These are phyloP conservation scores for Wallacemonas sp. DNA, from an alignment of 208 protist genomes.

Conservation along the genomic window DNA sequence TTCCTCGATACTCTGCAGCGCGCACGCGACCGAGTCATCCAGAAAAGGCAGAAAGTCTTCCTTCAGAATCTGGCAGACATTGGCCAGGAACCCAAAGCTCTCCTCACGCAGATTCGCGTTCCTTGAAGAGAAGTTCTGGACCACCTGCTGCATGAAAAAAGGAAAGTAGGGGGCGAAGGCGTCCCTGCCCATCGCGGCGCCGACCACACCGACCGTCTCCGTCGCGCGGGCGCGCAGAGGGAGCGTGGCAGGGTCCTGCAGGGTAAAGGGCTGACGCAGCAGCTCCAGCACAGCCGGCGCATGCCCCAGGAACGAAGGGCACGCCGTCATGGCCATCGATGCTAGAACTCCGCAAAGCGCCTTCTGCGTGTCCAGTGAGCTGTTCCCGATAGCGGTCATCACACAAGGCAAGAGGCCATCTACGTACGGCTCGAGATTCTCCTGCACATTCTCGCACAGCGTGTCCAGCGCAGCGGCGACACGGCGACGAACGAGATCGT, in stretches of 20 bases:
- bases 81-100: constrained; percentile 82
- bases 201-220: constrained; percentile 79
- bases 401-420: constrained; percentile 52
- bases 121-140: constrained; percentile 50
- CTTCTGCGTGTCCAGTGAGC: constrained; percentile 66
- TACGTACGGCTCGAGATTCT: constrained; percentile 81
- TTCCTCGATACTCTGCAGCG: constrained; percentile 63
- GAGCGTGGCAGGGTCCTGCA: constrained; percentile 49
- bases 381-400: constrained; percentile 45
- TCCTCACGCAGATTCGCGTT: constrained; percentile 71
- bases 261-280: constrained; percentile 56
- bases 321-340: constrained; percentile 68
- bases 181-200: constrained; percentile 65
- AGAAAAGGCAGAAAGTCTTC: constrained; percentile 65
- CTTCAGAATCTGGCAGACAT: constrained; percentile 74
- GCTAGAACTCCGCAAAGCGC: constrained; percentile 71
- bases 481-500: constrained; percentile 65
- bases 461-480: constrained; percentile 73
- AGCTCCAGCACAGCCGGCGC: constrained; percentile 62
- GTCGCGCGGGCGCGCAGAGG: constrained; percentile 76
- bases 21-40: constrained; percentile 54
- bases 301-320: constrained; percentile 44
- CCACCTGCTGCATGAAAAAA: constrained; percentile 67
- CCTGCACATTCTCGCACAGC: constrained; percentile 76
- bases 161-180: constrained; percentile 63